Conservation (phyloP, 257 asterid species). For the Gynochthodes officinalis region DNA sequence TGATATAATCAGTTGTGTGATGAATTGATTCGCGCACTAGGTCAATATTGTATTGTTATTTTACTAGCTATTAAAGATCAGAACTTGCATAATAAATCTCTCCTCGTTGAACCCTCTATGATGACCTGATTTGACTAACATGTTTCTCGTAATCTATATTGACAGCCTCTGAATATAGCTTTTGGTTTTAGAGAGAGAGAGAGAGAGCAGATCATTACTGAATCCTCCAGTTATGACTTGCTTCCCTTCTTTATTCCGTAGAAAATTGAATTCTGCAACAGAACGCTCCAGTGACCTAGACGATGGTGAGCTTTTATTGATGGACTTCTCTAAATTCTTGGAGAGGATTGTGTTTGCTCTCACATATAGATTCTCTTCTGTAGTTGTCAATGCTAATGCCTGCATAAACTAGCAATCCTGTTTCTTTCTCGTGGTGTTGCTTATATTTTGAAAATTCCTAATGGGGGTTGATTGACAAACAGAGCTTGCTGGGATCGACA, state of each 20-base stretch:
- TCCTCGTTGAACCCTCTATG: not conserved
- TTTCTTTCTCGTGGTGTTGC: not conserved
- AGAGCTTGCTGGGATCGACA: slow-evolving; percentile 61
- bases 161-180: slow-evolving; percentile 22
- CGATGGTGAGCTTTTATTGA: slow-evolving; percentile 45
- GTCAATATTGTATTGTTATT: no score
- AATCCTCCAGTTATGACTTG: slow-evolving; percentile 63
- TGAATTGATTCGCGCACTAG: no score
- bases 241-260: slow-evolving; percentile 47
- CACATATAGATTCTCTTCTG: not conserved
- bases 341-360: not conserved
- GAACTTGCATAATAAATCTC: not conserved
- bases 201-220: slow-evolving; percentile 23
- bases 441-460: slow-evolving; percentile 19
- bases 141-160: slow-evolving; percentile 9
- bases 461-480: slow-evolving; percentile 30
- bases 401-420: slow-evolving; percentile 5
- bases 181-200: slow-evolving; percentile 16
- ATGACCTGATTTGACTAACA: not conserved
- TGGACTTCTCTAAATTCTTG: not conserved
- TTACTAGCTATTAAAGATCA: no score
- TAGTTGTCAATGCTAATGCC: not conserved
- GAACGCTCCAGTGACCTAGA: slow-evolving; percentile 26
- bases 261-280: slow-evolving; percentile 27
- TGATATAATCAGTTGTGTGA: no score